Evolutionary conservation across 192 early-diverging fungal species (phyloP).

Genomic region (Entomortierella lignicola): DNA sequence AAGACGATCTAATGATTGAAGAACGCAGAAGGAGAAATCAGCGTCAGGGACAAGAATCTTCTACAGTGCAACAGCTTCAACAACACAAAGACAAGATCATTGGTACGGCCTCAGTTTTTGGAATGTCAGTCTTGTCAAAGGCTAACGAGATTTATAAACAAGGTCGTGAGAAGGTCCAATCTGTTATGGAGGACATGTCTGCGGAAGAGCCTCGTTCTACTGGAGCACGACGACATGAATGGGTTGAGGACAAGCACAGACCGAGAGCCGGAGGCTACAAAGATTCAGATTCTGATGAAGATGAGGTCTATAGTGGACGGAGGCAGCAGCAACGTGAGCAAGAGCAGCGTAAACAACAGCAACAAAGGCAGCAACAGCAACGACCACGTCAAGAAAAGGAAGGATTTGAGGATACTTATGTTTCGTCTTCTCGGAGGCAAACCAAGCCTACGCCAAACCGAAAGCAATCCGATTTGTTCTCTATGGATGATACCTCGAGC

Average conservation of each 20-base stretch:
- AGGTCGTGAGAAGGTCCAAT: conserved; percentile 68
- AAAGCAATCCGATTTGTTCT: conserved; percentile 12
- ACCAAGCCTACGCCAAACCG: neutral
- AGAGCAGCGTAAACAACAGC: conserved; percentile 14
- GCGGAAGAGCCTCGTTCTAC: conserved; percentile 38
- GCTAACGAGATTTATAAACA: conserved; percentile 75
- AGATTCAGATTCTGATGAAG: conserved; percentile 53
- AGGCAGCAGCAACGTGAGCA: conserved; percentile 17
- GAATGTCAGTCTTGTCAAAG: conserved; percentile 71
- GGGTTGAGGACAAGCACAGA: conserved; percentile 22
- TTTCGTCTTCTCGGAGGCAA: conserved; percentile 53
- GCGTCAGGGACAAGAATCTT: conserved; percentile 9
- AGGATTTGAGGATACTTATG: conserved; percentile 44
- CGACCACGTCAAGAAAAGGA: conserved; percentile 34
- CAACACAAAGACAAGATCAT: conserved; percentile 67
- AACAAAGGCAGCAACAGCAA: conserved; percentile 19
- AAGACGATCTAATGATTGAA: conserved; percentile 34
- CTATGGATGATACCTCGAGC: conserved; percentile 12
- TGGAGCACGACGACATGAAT: conserved; percentile 25
- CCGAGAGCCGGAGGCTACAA: conserved; percentile 21
- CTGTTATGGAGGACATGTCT: conserved; percentile 70
- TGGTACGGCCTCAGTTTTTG: conserved; percentile 66
- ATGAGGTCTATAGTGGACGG: conserved; percentile 31
- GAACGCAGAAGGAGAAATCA: conserved; percentile 26
- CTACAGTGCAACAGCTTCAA: conserved; percentile 47